Percentiles rank a stretch among this genome's conserved stretches.
Evolutionary conservation across 2,329 filamentous ascomycete genomes (phyloP).

Genomic region (Talaromyces islandicus): DNA sequence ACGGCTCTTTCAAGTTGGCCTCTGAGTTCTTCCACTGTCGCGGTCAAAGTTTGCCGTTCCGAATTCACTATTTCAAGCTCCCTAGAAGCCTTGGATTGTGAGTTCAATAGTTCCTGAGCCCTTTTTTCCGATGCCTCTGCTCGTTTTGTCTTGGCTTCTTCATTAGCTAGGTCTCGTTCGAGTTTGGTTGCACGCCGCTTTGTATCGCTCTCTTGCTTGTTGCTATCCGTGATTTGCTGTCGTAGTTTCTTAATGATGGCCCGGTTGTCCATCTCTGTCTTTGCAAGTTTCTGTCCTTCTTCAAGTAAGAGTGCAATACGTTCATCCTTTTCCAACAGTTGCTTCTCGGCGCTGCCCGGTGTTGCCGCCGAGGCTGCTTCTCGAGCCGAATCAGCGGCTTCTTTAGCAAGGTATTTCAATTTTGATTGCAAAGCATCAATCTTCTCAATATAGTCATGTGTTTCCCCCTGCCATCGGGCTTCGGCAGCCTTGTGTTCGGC

Average conservation of each 20-base stretch:
- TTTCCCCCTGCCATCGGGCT: constrained; percentile 68
- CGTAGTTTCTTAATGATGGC: constrained; percentile 75
- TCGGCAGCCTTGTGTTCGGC: constrained; percentile 47
- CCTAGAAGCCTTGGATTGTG: constrained; percentile 46
- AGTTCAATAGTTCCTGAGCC: constrained; percentile 50
- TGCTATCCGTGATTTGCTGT: constrained; percentile 45
- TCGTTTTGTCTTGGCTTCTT: constrained; percentile 54
- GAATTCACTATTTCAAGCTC: constrained; percentile 57
- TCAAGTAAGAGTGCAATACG: constrained; percentile 85
- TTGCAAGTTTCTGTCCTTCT: constrained; percentile 83
- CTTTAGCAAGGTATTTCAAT: constrained; percentile 77
- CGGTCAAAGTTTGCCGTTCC: constrained; percentile 59
- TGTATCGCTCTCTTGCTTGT: constrained; percentile 44
- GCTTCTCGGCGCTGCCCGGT: constrained; percentile 64
- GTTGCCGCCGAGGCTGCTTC: constrained; percentile 58
- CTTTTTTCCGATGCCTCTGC: constrained; percentile 55
- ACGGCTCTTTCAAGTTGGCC: constrained; percentile 63
- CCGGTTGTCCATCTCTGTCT: constrained; percentile 77
- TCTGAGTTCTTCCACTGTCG: constrained; percentile 62
- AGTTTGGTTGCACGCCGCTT: constrained; percentile 54
- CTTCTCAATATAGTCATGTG: constrained; percentile 75
- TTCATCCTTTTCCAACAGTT: constrained; percentile 81
- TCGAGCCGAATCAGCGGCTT: constrained; percentile 70
- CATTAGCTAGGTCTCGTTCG: constrained; percentile 47
- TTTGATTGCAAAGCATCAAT: constrained; percentile 92